A percentile compares a stretch with the other conserved stretches of the same genome.
These are phyloP conservation scores for Hortaea werneckii DNA, from an alignment of 2,329 filamentous ascomycete species.

Conservation along the genomic window DNA sequence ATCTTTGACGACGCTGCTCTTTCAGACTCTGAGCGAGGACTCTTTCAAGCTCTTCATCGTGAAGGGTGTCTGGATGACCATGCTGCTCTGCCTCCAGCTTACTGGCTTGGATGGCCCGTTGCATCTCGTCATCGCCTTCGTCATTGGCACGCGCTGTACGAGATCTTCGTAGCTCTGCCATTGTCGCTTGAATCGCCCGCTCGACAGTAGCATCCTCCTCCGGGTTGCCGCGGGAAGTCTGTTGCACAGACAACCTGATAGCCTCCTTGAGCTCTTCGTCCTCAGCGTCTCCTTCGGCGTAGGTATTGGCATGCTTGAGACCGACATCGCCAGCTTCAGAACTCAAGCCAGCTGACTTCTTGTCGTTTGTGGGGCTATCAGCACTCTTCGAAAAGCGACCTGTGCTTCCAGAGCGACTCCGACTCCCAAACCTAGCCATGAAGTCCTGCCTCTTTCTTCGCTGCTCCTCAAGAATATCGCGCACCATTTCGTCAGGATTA, in stretches of 20 bases:
- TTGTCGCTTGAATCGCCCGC: conserved; percentile 61
- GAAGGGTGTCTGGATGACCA: conserved; percentile 3
- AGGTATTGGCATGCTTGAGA: conserved; percentile 1
- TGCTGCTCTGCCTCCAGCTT: conserved; percentile 27
- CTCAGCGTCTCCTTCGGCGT: conserved; percentile 6
- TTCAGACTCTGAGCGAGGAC: conserved; percentile 35
- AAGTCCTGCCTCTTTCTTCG: conserved; percentile 20
- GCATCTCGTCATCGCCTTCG: conserved; percentile 33
- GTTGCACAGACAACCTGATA: conserved; percentile 57
- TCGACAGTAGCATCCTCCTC: conserved; percentile 64
- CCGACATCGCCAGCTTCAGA: not conserved
- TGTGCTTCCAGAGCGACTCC: conserved; percentile 1
- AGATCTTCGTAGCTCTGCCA: conserved; percentile 45
- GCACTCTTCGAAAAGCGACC: not conserved
- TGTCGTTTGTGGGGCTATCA: not conserved
- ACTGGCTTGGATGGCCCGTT: conserved; percentile 35
- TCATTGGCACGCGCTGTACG: conserved; percentile 22
- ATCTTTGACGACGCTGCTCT: conserved; percentile 27
- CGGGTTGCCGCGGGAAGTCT: conserved; percentile 59
- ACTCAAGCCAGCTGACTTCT: not conserved
- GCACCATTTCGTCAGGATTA: conserved; percentile 46
- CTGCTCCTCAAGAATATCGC: conserved; percentile 31
- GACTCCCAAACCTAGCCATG: conserved; percentile 3
- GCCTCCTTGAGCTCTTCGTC: conserved; percentile 54
- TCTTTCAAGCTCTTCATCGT: conserved; percentile 33